Evolutionary conservation across 2,329 filamentous ascomycete species (phyloP).

Genomic region (Amauroascus verrucosus): DNA sequence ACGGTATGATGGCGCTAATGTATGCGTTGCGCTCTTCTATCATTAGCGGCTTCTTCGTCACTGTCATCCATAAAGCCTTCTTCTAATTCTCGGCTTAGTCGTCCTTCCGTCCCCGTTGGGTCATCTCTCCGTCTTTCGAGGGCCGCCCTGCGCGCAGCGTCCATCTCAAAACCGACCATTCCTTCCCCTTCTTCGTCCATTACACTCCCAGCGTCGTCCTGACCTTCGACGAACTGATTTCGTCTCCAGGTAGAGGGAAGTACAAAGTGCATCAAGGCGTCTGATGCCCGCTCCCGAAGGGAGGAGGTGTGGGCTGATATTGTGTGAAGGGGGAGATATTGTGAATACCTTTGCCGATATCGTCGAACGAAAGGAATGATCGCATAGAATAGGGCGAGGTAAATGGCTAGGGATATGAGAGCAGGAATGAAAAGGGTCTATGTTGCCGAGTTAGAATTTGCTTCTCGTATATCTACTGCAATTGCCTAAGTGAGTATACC

Average conservation of each 20-base stretch:
- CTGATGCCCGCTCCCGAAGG: conserved; percentile 39
- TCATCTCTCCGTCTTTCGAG: conserved; percentile 36
- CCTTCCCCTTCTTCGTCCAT: conserved; percentile 56
- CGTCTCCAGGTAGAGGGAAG: conserved; percentile 37
- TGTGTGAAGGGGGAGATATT: conserved; percentile 60
- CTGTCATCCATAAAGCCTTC: conserved; percentile 65
- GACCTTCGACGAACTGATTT: conserved; percentile 33
- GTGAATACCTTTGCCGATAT: conserved; percentile 60
- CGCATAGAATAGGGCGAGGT: conserved; percentile 55
- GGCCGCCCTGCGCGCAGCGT: conserved; percentile 37
- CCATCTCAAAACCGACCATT: conserved; percentile 45
- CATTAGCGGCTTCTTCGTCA: conserved; percentile 44
- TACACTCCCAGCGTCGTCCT: conserved; percentile 47
- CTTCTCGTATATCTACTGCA: not conserved
- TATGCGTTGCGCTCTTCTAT: not conserved
- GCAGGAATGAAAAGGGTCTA: conserved; percentile 63
- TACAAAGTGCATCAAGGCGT: conserved; percentile 35
- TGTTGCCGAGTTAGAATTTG: conserved; percentile 13
- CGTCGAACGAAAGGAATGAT: conserved; percentile 58
- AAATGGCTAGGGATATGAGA: conserved; percentile 58
- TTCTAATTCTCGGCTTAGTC: conserved; percentile 71
- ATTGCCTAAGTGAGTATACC: not conserved
- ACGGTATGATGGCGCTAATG: not conserved
- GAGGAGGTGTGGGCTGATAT: conserved; percentile 44
- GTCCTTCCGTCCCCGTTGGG: conserved; percentile 35